Conservation (phyloP, 176 grass and related monocot genomes). For the Carex cristatella region DNA sequence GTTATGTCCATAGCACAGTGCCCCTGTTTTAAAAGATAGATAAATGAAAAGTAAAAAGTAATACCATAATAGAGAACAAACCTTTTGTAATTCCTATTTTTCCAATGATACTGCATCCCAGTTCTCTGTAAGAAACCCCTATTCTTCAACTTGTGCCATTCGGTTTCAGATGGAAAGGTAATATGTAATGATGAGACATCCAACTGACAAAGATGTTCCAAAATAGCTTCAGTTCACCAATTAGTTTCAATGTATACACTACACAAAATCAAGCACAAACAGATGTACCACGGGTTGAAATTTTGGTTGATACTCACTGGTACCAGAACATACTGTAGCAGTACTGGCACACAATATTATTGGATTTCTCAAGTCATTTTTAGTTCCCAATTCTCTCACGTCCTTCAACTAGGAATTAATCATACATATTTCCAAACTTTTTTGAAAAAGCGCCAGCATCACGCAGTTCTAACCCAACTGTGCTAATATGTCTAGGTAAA, state of each 20-base stretch:
- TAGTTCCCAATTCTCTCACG: neutral
- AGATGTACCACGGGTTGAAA: neutral
- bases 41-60: neutral
- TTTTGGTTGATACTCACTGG: neutral
- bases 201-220: slow-evolving; percentile 47
- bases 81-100: slow-evolving; percentile 88
- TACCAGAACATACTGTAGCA: neutral
- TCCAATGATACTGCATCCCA: slow-evolving; percentile 95
- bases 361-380: neutral
- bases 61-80: slow-evolving; percentile 25
- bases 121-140: slow-evolving; percentile 72
- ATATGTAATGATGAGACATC: slow-evolving; percentile 79
- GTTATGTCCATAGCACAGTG: neutral
- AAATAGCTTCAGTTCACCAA: neutral
- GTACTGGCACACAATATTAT: neutral
- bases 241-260: neutral
- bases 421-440: neutral
- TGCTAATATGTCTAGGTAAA: neutral
- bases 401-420: neutral
- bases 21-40: neutral
- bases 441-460: neutral
- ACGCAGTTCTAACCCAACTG: neutral
- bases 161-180: slow-evolving; percentile 91
- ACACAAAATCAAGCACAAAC: neutral
- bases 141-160: slow-evolving; percentile 72